Base-by-base conservation (phyloP, 2,329 filamentous ascomycete genomes). In the Cordyceps tenuipes region DNA sequence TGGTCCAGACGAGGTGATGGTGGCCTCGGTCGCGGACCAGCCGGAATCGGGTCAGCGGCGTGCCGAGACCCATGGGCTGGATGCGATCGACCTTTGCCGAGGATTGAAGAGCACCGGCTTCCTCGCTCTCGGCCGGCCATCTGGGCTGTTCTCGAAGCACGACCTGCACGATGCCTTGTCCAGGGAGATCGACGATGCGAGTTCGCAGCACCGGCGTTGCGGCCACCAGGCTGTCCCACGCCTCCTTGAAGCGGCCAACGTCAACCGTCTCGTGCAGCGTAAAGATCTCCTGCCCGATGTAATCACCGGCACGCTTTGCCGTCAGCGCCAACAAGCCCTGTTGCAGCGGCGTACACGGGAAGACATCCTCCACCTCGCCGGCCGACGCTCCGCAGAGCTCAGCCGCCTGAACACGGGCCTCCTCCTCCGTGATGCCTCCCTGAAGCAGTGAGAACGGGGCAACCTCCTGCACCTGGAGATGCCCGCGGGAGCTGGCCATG, bases 1-100 rank as follows among this genome's bases (percentile, higher is more conserved):
- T 64, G 1, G 69, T 71, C 65, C 68, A 71, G 0, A 71, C 64
- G 4, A 71, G 68, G 50, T 66, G 70, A 26, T 50, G 13, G 17
- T 50, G 47, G 8, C n/a, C 36, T 1, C 7, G 21, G 4, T 50
- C n/a, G 6, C 29, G 31, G 5, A 53, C 57, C 5, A 53, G 50
- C 7, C 34, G 29, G 46, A 52, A 51, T n/a, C 59, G 59, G 15
- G 47, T 51, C 34, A 61, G 34, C 7, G 46, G 13, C 5, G 46
- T 34, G n/a, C 59, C 46, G 3, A 60, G 43, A 12, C 57, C 43
- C 52, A 61, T 56, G 5, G 51, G 46, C 12, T 47, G 29, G 17
- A 43, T 26, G 13, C 51, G 31, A 51, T 56, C 51, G 3, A 34
- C 19, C 19, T 10, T 5, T 1, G 43, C 51, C 5, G 23, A 21